Evolutionary conservation across 208 protist genomes (phyloP).

Genomic region (Crithidia mellificae): DNA sequence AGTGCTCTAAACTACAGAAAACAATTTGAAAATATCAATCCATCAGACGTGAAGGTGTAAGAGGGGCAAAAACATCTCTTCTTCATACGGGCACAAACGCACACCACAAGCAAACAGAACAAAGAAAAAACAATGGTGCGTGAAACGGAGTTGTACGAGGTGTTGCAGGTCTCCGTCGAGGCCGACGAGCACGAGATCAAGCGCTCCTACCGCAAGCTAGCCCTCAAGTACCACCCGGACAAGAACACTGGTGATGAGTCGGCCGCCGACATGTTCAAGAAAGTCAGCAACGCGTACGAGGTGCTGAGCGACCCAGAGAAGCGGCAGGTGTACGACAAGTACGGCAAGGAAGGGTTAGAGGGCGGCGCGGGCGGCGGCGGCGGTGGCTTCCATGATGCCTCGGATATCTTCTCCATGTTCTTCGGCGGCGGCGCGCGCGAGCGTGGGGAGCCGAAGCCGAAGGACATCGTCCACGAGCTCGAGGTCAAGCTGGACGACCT

Average conservation of each 20-base stretch:
- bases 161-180: slow-evolving; percentile 62
- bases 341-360: slow-evolving; percentile 95
- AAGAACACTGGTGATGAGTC: slow-evolving; percentile 89
- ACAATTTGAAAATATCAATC: too few relatives aligned
- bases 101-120: background rate
- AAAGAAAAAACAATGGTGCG: slow-evolving; percentile 60
- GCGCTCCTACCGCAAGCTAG: slow-evolving; percentile 90
- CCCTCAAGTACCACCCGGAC: slow-evolving; percentile 93
- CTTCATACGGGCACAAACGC: background rate
- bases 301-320: slow-evolving; percentile 97
- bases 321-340: slow-evolving; percentile 96
- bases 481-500: slow-evolving; percentile 95
- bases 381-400: too few relatives aligned
- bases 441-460: slow-evolving; percentile 88
- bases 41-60: too few relatives aligned
- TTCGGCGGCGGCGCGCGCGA: slow-evolving; percentile 70
- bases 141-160: slow-evolving; percentile 90
- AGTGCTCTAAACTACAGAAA: too few relatives aligned
- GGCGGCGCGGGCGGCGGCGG: slow-evolving; percentile 73
- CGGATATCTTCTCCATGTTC: too few relatives aligned
- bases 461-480: slow-evolving; percentile 93
- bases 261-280: slow-evolving; percentile 91
- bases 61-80: too few relatives aligned
- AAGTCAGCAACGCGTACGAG: slow-evolving; percentile 97
- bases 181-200: slow-evolving; percentile 91